Evolutionary conservation across 139 green algal genomes (phyloP), one percentile per base, ranked within the genome.

Genomic region (Chlorella sp.): DNA sequence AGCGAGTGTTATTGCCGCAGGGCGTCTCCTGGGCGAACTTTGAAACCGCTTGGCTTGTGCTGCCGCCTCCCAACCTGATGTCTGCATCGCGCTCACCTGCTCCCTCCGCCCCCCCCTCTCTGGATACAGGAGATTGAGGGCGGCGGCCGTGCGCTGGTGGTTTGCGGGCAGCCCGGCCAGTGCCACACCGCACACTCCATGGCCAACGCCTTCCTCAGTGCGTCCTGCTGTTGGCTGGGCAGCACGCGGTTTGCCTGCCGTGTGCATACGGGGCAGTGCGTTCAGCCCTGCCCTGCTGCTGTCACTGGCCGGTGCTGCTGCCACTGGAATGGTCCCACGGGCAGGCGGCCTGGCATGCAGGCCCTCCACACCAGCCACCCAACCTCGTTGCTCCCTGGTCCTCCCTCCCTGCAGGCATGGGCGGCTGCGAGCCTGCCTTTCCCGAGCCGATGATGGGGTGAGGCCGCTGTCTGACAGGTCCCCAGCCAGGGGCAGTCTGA

Each of bases 141-240:
- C 32, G 87, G 87, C 56, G 70, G 41, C 7, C 75, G 87, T 41
- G n/a, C 67, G 62, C 72, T 90, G 73, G 40, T 88, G 70, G 82
- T 90, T 22, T 58, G 41, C 28, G 87, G 87, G 13, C 32, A 58
- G 36, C 36, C 67, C 19, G 86, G 85, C 54, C 64, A 80, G 70
- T 85, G 73, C 72, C 67, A 86, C 30, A 76, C 80, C 20, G 87
- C 87, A 28, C 85, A 90, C 87, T 60, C 51, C 48, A 73, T 91
- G 73, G 64, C 86, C 41, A 90, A 91, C 41, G 41, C 78, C 7
- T 91, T 86, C 80, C 80, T 91, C 46, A 79, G 82, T 80, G 65
- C 73, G 82, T 41, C n/a, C 13, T 14, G 28, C 9, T n/a, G 7
- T 54, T 54, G 46, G 46, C 7, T 7, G 46, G 8, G 7, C 8